Evolutionary conservation across 306 rosid species (phyloP), one percentile per base, ranked within the genome.

Genomic region (Carpinus fangiana): DNA sequence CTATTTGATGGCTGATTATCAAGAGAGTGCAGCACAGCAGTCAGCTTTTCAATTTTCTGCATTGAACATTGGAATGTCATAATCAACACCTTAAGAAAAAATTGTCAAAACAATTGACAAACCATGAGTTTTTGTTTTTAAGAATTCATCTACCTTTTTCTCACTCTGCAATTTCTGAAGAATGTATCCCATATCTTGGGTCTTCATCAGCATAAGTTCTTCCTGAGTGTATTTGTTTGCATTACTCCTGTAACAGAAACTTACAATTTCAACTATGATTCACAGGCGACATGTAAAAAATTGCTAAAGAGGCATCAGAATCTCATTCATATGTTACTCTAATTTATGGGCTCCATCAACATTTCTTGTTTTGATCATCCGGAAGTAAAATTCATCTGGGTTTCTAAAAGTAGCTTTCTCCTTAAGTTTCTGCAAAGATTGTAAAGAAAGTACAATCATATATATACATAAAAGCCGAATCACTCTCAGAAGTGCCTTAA

Each of bases 341-440:
- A 64, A 62, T 83, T 54, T 89, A 83, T 94, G 98, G 68, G 89
- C 90, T 83, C 97, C 97, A 78, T 65, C 81, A 69, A 83, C 91
- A 11, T 75, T 84, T 82, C 73, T 92, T 18, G 93, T 8, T 52
- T 70, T 87, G 68, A 85, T 72, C 97, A 92, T 94, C 87, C 85
- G 91, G 77, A 92, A 94, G 88, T 89, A 82, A 80, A 92, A 94
- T 65, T 94, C 98, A 85, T 94, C 97, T 14, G 90, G 84, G 60
- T 90, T 90, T 66, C 88, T 86, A 62, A 81, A 85, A 13, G 92
- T 88, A 0, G 97, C 97, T 77, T 88, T 94, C 80, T 90, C 92
- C 81, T 73, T 88, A 74, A 94, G 98, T 80, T 26, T 92, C 97
- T 92, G 90, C 3, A 21, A n/a, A 51, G 62, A 51, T 96, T 92